Base-by-base conservation (phyloP, 78 protist genomes). In the Dictyostelium brefeldianum region DNA sequence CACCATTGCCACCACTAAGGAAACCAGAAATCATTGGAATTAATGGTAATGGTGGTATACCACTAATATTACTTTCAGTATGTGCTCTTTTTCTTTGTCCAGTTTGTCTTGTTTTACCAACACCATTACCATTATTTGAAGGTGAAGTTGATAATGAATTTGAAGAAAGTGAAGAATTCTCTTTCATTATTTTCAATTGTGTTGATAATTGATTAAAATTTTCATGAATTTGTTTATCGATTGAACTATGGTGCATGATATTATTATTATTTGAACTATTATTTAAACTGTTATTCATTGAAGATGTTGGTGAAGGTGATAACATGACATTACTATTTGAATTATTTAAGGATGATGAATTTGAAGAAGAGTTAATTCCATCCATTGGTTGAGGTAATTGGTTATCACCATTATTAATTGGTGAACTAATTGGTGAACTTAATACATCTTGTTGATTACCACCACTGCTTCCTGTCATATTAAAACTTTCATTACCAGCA, bases 141-240 rank as follows among this genome's bases (percentile, higher is more conserved):
- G 22, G 41, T 18, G 50, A 54, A 9, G 70, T 8, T 22, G n/a
- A 50, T 47, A 73, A 73, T 15, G 57, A 22, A 51, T 50, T 77
- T 20, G 56, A 50, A 18, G 31, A 50, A 25, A 50, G n/a, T n/a
- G 80, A 74, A 36, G 54, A 31, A 31, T 17, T 48, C 25, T 77
- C 64, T 50, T 77, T 77, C 67, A 77, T 78, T n/a, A 46, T 73
- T 15, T 78, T 78, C 15, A 78, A 20, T 54, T 78, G 83, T 18
- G 57, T 43, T 15, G 83, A 31, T 78, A 78, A 78, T 78, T 78
- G 83, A 78, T 56, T 78, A 78, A 78, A 78, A 31, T 78, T 78
- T 25, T 78, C 83, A 36, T 78, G 73, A 78, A 78, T 56, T 78
- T 78, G 83, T 78, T 78, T 78, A 31, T 78, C 83, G 59, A 78